phyloP scores from a whole-genome alignment of 2,329 filamentous ascomycete genomes.

The Fusarium sp. region DNA sequence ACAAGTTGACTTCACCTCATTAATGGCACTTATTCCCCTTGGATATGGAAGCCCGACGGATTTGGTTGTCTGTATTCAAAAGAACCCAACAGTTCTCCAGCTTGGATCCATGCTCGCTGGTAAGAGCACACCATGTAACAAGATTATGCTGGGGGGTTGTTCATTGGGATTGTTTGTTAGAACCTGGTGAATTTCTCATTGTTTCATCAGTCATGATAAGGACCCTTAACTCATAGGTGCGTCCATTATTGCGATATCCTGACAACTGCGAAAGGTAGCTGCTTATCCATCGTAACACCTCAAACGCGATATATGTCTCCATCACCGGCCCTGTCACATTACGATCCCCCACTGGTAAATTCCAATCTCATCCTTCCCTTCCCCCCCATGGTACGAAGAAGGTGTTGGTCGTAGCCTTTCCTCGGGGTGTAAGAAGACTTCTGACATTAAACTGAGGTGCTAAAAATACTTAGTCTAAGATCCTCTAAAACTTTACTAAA shows the following conservation, averaged over 20 bases:
- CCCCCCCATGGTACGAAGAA: background rate
- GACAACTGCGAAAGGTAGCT: background rate
- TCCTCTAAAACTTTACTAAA: too few species aligned
- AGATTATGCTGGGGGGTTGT: background rate
- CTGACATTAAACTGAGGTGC: too few species aligned
- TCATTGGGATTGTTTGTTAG: background rate
- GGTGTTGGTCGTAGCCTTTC: background rate
- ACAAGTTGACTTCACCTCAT: background rate
- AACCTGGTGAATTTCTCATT: background rate
- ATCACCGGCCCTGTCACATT: background rate
- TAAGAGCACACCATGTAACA: background rate
- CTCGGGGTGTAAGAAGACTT: background rate
- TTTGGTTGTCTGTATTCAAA: background rate
- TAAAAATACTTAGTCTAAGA: too few species aligned
- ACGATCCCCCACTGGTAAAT: background rate
- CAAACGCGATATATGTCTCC: background rate
- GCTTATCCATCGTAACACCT: background rate
- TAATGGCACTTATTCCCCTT: background rate
- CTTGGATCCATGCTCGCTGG: background rate
- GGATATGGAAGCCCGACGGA: background rate
- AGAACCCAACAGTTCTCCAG: background rate
- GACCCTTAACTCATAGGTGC: background rate
- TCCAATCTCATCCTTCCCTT: background rate
- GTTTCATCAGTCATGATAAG: background rate
- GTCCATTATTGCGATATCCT: background rate